Base-by-base conservation (phyloP, 371 early-diverging fungal species). In the Mucor mucedo region DNA sequence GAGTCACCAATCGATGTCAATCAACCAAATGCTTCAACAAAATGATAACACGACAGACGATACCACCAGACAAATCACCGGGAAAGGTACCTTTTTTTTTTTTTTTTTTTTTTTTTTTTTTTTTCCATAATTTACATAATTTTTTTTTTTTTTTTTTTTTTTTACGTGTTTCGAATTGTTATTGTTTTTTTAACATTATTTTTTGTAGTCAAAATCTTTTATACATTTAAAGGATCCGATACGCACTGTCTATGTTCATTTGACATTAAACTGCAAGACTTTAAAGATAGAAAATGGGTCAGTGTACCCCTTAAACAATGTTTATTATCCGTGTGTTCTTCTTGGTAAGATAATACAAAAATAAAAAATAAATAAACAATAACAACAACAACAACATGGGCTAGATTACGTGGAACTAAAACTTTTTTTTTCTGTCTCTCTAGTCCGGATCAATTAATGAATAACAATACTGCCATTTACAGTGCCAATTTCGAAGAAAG, bases 401-500 rank as follows among this genome's bases (percentile, higher is more conserved):
- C 21, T 21, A 21, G 21, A 21, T 21, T 21, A 21, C 21, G 21
- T 21, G 21, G 21, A 28, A 33, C 11, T 38, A 14, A 33, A 6
- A 5, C 38, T 6, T n/a, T 41, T 0, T 45, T 41, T 28, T 32
- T 54, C 6, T 53, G 29, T 50, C 47, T 44, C 40, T 16, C 14
- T 67, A 76, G 76, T 47, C 76, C 76, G 27, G 76, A 76, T 70
- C 72, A 72, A 55, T 68, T 76, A 49, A 65, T 72, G 53, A 63
- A 64, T 49, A 67, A 55, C 29, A 68, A 76, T 47, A 65, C 70
- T 9, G 76, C 76, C 54, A 55, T 76, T 33, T 76, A 76, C 62
- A 76, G 73, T 53, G 76, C 73, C 7, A 76, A 76, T 55, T 76
- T 72, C 35, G 72, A 76, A 63, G 76, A 76, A 38, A 68, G 67